Evolutionary conservation across 192 early-diverging fungal species (phyloP).

Genomic region (Coemansia sp.): DNA sequence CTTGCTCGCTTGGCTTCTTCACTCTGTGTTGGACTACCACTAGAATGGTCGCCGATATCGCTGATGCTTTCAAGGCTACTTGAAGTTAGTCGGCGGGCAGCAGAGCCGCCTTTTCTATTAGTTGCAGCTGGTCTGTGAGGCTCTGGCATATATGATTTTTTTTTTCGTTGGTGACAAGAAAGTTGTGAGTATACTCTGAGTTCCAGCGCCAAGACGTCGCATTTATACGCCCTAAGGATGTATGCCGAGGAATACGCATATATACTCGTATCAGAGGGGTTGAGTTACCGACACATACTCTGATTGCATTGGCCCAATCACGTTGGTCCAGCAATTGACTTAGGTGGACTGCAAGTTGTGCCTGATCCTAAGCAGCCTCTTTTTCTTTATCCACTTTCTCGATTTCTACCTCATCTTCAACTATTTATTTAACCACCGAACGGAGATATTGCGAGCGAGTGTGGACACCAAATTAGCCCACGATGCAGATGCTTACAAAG

Average conservation of each 20-base stretch:
- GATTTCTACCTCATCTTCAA: background rate
- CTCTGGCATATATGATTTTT: background rate
- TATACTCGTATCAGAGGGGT: background rate
- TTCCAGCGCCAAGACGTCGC: background rate
- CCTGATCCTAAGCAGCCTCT: background rate
- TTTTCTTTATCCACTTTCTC: background rate
- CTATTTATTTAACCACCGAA: background rate
- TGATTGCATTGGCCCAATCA: background rate
- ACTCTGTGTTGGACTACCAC: background rate
- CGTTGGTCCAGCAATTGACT: background rate
- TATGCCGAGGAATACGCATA: background rate
- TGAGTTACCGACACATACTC: too few relatives aligned
- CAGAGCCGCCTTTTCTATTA: background rate
- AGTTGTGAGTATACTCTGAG: background rate
- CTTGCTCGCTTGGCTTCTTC: background rate
- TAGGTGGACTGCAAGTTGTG: background rate
- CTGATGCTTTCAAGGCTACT: conserved; percentile 16
- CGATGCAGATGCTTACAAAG: conserved; percentile 84
- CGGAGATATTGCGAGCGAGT: background rate
- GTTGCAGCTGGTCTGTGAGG: background rate
- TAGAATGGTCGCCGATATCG: background rate
- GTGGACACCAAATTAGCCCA: conserved; percentile 19
- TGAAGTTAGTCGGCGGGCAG: background rate
- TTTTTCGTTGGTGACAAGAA: background rate
- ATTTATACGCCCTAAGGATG: background rate